A percentile compares a stretch with the other conserved stretches of the same genome.
Evolutionary conservation across 768 basidiomycete species (phyloP).

Genomic region (Lactarius indigo): DNA sequence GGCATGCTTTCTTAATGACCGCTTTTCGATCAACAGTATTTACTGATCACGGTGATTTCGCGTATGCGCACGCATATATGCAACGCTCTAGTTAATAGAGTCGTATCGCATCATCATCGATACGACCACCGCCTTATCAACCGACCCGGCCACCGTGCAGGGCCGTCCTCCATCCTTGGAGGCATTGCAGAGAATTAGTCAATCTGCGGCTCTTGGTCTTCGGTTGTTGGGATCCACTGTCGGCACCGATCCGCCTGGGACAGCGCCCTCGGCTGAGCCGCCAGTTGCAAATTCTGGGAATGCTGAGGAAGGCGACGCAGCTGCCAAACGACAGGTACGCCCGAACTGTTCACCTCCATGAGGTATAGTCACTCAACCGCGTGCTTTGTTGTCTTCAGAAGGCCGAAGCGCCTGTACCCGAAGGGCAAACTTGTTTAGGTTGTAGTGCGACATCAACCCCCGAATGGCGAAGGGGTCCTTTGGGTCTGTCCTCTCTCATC

Average conservation of each 20-base stretch:
- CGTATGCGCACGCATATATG: background rate
- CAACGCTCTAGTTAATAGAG: slow-evolving; percentile 37
- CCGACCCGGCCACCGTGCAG: slow-evolving; percentile 28
- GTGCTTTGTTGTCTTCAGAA: slow-evolving; percentile 28
- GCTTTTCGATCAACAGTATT: slow-evolving; percentile 1
- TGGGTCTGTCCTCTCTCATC: slow-evolving; percentile 49
- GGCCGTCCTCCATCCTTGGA: slow-evolving; percentile 28
- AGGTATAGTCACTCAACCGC: slow-evolving; percentile 12
- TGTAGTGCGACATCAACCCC: slow-evolving; percentile 83
- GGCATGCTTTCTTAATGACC: slow-evolving; percentile 29
- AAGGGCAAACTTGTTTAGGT: slow-evolving; percentile 74
- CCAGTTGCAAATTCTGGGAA: slow-evolving; percentile 24
- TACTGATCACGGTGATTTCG: background rate
- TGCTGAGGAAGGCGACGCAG: slow-evolving; percentile 30
- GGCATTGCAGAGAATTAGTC: slow-evolving; percentile 43
- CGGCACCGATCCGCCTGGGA: slow-evolving; percentile 24
- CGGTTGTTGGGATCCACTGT: slow-evolving; percentile 45
- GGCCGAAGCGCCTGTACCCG: slow-evolving; percentile 44
- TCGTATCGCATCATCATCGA: slow-evolving; percentile 45
- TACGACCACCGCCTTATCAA: slow-evolving; percentile 33
- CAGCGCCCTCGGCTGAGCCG: slow-evolving; percentile 16
- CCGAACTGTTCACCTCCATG: slow-evolving; percentile 9
- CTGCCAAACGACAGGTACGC: slow-evolving; percentile 31
- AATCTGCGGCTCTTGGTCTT: slow-evolving; percentile 41
- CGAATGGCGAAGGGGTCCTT: slow-evolving; percentile 80